Evolutionary conservation across 768 basidiomycete species (phyloP).

Genomic region (Piloderma croceum): DNA sequence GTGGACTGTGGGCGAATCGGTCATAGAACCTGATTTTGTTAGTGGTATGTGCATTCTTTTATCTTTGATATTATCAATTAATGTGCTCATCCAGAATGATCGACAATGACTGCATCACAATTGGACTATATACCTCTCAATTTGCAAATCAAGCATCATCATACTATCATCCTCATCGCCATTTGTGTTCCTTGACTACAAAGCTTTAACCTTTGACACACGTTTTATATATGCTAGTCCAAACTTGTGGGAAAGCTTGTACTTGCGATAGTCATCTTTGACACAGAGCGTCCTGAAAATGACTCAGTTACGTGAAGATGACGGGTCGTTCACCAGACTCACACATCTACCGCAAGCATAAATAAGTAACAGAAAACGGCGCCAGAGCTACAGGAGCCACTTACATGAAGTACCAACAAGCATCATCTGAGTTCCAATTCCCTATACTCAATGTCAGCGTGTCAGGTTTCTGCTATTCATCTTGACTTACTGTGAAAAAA

Average conservation of each 20-base stretch:
- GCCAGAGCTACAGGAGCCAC: slow-evolving; percentile 12
- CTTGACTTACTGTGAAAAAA: slow-evolving; percentile 47
- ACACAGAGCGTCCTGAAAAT: slow-evolving; percentile 47
- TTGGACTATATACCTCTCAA: too few relatives aligned
- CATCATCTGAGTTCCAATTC: slow-evolving; percentile 47
- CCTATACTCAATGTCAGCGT: slow-evolving; percentile 23
- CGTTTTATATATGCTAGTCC: slow-evolving; percentile 47
- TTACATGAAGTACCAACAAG: slow-evolving; percentile 48
- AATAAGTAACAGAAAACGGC: slow-evolving; percentile 3
- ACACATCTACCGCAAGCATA: slow-evolving; percentile 34
- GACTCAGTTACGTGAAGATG: slow-evolving; percentile 9
- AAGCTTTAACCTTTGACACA: slow-evolving; percentile 17
- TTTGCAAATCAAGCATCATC: too few relatives aligned
- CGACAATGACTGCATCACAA: too few relatives aligned
- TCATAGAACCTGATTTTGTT: too few relatives aligned
- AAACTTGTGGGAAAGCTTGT: slow-evolving; percentile 33
- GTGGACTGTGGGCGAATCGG: slow-evolving; percentile 65
- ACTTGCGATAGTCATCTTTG: slow-evolving; percentile 54
- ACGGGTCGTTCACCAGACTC: slow-evolving; percentile 25
- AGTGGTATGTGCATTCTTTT: too few relatives aligned
- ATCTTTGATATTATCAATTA: slow-evolving; percentile 3
- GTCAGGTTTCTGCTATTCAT: background rate
- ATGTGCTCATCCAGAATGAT: too few relatives aligned
- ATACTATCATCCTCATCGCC: too few relatives aligned
- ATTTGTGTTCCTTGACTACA: slow-evolving; percentile 9